Evolutionary conservation across 2,329 filamentous ascomycete genomes (phyloP), one percentile per base, ranked within the genome.

Genomic region (Aspergillus novofumigatus): DNA sequence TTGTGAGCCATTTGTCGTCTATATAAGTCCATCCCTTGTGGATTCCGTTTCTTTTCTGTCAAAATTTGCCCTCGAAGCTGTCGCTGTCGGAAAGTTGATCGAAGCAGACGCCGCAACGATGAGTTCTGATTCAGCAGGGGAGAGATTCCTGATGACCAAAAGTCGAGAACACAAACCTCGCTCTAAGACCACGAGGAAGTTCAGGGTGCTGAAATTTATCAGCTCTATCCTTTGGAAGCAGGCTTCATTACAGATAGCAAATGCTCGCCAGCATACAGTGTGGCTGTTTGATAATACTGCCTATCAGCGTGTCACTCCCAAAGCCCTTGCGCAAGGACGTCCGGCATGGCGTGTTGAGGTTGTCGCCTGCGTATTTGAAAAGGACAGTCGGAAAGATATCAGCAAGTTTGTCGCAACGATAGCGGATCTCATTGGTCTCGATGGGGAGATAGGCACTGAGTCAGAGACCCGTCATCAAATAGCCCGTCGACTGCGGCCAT

Each of bases 281-380:
- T 97, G 93, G 93, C 78, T 97, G 7, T 80, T 97, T 50, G 92
- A 97, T 77, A 96, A 94, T 68, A 93, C 90, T 2, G 92, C 92
- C 4, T 93, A 88, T 71, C 84, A 85, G 59, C 66, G 72, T 25
- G 52, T 69, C 53, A 69, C 70, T 60, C 58, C 62, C 48, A 71
- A 75, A 78, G 49, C 67, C 58, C 65, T 67, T 20, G 66, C 72
- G 57, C 55, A 51, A 23, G 72, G 75, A 1, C 53, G 72, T 69
- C 60, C 44, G 21, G 44, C 67, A 53, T 97, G 92, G 91, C 81
- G 90, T 67, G 89, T 89, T 26, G 91, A 97, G 69, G 92, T 92
- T 60, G 86, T 96, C 0, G 85, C 89, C 2, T 90, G 89, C 48
- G 90, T 91, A 56, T 96, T 97, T 65, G 84, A 88, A 61, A 86